phyloP scores from a whole-genome alignment of 2,329 filamentous ascomycete genomes.

The Drechslerella coelobrocha region DNA sequence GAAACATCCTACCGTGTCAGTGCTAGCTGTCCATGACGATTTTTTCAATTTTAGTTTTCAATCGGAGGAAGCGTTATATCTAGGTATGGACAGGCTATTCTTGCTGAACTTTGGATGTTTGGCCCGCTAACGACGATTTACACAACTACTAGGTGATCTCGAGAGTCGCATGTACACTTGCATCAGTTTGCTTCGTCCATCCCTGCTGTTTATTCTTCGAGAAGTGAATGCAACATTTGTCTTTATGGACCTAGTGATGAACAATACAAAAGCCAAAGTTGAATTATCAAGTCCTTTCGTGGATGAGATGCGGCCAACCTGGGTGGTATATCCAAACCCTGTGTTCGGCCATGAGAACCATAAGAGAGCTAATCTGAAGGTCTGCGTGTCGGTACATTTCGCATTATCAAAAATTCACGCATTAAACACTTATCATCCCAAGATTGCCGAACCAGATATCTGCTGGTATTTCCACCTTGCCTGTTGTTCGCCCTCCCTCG shows the following conservation, averaged over 20 bases:
- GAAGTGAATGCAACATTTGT: slow-evolving; percentile 15
- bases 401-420: neutral
- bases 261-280: slow-evolving; percentile 47
- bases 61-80: slow-evolving; percentile 47
- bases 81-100: slow-evolving; percentile 38
- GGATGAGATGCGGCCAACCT: slow-evolving; percentile 44
- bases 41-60: slow-evolving; percentile 43
- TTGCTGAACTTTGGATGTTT: neutral
- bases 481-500: too few relatives aligned
- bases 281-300: slow-evolving; percentile 37
- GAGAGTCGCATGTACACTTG: neutral
- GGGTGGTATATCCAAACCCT: slow-evolving; percentile 34
- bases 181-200: neutral
- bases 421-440: neutral
- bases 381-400: neutral
- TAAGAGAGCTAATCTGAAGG: slow-evolving; percentile 51
- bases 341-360: slow-evolving; percentile 49
- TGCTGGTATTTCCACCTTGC: too few relatives aligned
- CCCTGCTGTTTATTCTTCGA: slow-evolving; percentile 14
- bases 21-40: slow-evolving; percentile 42
- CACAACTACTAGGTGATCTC: neutral
- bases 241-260: slow-evolving; percentile 48
- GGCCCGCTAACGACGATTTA: too few relatives aligned
- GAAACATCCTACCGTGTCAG: slow-evolving; percentile 28
- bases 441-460: too few relatives aligned